Evolutionary conservation across 306 rosid genomes (phyloP).

Genomic region (Sesbania bispinosa): DNA sequence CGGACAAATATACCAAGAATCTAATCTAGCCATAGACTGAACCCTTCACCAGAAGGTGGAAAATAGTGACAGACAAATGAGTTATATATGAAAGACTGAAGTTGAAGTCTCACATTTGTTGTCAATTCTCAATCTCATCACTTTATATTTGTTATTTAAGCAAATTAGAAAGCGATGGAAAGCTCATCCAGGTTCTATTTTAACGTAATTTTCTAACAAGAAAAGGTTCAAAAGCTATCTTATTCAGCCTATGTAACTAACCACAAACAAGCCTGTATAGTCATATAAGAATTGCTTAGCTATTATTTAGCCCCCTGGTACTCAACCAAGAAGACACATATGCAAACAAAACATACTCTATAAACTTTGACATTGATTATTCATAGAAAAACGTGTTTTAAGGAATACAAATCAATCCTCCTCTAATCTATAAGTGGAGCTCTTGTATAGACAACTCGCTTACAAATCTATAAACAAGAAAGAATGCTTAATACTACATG

Average conservation of each 20-base stretch:
- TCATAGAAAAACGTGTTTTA: not conserved
- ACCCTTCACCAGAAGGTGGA: not conserved
- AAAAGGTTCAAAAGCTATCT: not conserved
- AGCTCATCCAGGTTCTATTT: not conserved
- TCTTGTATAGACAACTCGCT: slow-evolving; percentile 15
- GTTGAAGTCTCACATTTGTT: not conserved
- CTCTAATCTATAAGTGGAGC: slow-evolving; percentile 25
- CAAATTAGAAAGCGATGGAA: slow-evolving; percentile 11
- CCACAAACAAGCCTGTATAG: not conserved
- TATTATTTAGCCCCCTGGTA: not conserved
- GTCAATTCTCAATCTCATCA: not conserved
- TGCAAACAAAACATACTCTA: slow-evolving; percentile 12
- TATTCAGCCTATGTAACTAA: not conserved
- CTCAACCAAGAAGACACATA: too few species aligned
- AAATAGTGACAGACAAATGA: not conserved
- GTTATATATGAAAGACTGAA: not conserved
- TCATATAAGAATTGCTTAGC: not conserved
- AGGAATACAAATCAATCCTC: slow-evolving; percentile 3
- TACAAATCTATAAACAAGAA: slow-evolving; percentile 38
- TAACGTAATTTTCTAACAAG: not conserved
- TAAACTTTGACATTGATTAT: slow-evolving; percentile 3
- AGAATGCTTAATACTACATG: slow-evolving; percentile 42
- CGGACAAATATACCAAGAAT: not conserved
- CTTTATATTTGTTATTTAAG: not conserved
- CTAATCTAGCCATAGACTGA: not conserved